Base-by-base conservation (phyloP, 1,284 basidiomycete genomes). In the Paramarasmius palmivorus region DNA sequence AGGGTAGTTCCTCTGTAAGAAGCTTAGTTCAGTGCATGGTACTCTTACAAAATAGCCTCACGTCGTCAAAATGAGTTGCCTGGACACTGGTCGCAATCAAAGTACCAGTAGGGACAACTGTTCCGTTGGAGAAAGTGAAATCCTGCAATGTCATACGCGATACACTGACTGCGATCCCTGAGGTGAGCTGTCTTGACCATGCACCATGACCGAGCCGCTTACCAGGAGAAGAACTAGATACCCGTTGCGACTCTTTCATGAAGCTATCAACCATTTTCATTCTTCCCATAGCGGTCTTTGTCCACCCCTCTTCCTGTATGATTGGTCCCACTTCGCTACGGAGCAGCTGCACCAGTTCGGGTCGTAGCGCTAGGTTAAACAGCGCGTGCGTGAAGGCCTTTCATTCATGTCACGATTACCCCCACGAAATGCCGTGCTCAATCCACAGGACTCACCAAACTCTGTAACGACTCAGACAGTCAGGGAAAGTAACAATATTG, bases 181-280 rank as follows among this genome's bases (percentile, higher is more conserved):
- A n/a, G n/a, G n/a, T n/a, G n/a, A n/a, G n/a, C n/a, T n/a, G n/a
- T n/a, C n/a, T n/a, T n/a, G n/a, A n/a, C n/a, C n/a, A n/a, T n/a
- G n/a, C n/a, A n/a, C n/a, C n/a, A n/a, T n/a, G n/a, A n/a, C n/a
- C n/a, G n/a, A n/a, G n/a, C n/a, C n/a, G n/a, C n/a, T n/a, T n/a
- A 67, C 66, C 12, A 1, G 50, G 9, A 15, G 35, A 45, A 20
- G 70, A 58, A 5, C 64, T 64, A 32, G 63, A 65, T 36, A 64
- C 40, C 1, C 71, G 57, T 53, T 66, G 64, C 7, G 61, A 62
- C 50, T 72, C 70, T 46, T 64, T 65, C 46, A 73, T 23, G 56
- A 72, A 69, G 55, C 71, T 73, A 53, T 74, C 72, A 2, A 72
- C 50, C 54, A 68, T 70, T 47, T 50, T 58, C 70, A 73, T 68